Conservation (phyloP, 1,284 basidiomycete genomes). For the Caloboletus inedulis region DNA sequence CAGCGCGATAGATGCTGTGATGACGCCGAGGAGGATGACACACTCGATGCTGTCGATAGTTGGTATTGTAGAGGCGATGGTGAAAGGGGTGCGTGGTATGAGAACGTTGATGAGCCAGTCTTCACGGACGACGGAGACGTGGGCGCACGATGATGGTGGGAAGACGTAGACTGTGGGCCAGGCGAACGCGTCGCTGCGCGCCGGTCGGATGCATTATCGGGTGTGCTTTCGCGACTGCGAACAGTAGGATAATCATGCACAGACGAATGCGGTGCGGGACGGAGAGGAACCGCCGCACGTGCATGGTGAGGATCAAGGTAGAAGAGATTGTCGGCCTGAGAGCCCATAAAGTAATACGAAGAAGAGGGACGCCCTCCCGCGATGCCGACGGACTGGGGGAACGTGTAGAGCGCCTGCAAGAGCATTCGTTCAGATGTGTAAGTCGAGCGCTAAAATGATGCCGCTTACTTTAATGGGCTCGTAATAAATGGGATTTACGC, state of each 20-base stretch:
- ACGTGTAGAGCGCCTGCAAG: conserved; percentile 79
- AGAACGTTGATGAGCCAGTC: conserved; percentile 55
- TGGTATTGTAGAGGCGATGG: conserved; percentile 62
- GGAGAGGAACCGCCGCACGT: conserved; percentile 75
- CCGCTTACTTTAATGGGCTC: conserved; percentile 82
- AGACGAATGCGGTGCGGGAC: conserved; percentile 47
- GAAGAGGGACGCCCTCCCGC: conserved; percentile 93
- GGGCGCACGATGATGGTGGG: conserved; percentile 37
- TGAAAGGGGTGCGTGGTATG: conserved; percentile 52
- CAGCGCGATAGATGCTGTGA: conserved; percentile 25
- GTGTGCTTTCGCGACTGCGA: conserved; percentile 29
- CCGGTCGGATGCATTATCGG: conserved; percentile 26
- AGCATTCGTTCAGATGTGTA: neutral
- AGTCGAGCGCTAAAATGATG: neutral
- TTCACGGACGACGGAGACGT: conserved; percentile 55
- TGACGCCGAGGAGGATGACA: conserved; percentile 26
- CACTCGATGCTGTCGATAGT: conserved; percentile 45
- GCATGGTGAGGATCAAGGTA: conserved; percentile 97
- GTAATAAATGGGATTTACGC: conserved; percentile 94
- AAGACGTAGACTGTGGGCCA: conserved; percentile 17
- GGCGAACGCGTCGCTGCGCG: conserved; percentile 28
- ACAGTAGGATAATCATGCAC: conserved; percentile 19
- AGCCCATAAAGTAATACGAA: conserved; percentile 96
- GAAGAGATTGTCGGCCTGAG: conserved; percentile 86
- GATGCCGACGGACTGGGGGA: conserved; percentile 95